Base-by-base conservation (phyloP, 2,329 filamentous ascomycete genomes). In the Ophiostoma fasciatum region DNA sequence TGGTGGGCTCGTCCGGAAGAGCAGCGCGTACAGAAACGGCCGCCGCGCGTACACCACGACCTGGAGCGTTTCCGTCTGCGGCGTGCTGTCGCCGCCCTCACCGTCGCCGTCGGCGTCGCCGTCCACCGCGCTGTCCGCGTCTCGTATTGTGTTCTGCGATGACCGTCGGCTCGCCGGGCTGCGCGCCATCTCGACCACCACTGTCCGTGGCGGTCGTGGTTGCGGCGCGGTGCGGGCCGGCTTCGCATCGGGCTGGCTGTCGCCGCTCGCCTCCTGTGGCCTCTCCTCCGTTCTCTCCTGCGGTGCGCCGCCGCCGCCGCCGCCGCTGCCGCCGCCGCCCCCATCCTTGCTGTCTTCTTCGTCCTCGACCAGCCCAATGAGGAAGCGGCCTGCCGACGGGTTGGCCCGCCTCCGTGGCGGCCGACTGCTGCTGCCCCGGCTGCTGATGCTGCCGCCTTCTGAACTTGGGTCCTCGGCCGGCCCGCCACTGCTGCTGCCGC, bases 21-120 rank as follows among this genome's bases (percentile, higher is more conserved):
- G 60, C 42, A 90, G 78, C 2, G 77, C 71, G 51, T 82, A 87
- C 32, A 88, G 69, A 54, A 88, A 88, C 0, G 82, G 82, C 18
- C 68, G 70, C 51, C 76, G 74, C 31, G 78, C 69, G 49, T 85
- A 87, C 33, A 85, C 68, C 7, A 85, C 68, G 2, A 82, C 76
- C 1, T 77, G 71, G 28, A 85, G 54, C 46, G 67, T 71, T 40
- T 63, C 61, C 3, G 61, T 58, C 48, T 69, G 71, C 20, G 50
- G 45, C 28, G 35, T 35, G 38, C n/a, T 25, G 3, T 51, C 51
- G 35, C 49, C 46, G 30, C 49, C 53, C 9, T 51, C 4, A 13
- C 23, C 50, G 3, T 50, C 21, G 5, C 33, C 31, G 5, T 38
- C 38, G 3, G 50, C 33, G 33, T 56, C 52, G 7, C 47, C 51